Conservation (phyloP, 176 grass and related monocot species). For the Alloteropsis semialata region DNA sequence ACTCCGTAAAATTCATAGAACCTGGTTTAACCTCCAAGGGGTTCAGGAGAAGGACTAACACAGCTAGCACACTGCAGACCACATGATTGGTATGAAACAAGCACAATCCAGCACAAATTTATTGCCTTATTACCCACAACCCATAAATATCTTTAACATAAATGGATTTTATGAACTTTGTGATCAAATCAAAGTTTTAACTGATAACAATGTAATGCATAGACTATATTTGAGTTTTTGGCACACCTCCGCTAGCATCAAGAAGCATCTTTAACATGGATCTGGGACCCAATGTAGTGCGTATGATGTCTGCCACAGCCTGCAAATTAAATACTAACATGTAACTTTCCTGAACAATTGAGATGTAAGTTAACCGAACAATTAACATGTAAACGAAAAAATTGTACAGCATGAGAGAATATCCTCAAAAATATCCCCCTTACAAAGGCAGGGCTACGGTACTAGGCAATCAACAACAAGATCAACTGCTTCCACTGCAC, state of each 20-base stretch:
- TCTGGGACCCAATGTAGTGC: conserved; percentile 90
- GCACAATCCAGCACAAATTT: background rate
- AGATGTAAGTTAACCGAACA: too few relatives aligned
- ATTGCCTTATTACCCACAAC: background rate
- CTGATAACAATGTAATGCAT: background rate
- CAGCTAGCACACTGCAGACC: background rate
- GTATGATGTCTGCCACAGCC: conserved; percentile 96
- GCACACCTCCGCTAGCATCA: conserved; percentile 81
- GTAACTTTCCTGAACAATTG: background rate
- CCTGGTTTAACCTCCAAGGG: background rate
- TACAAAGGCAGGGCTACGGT: background rate
- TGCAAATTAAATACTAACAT: conserved; percentile 31
- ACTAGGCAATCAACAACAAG: background rate
- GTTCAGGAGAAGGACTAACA: background rate
- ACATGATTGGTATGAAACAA: background rate
- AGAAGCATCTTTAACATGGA: conserved; percentile 99
- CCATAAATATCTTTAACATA: background rate
- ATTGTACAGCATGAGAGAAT: background rate
- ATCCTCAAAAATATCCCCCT: too few relatives aligned
- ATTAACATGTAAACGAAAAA: background rate
- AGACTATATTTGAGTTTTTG: background rate
- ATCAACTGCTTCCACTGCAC: background rate
- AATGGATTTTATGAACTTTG: background rate
- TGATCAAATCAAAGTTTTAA: background rate
- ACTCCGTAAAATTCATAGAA: background rate